phyloP scores from a whole-genome alignment of 345 rosid species.

The Hirschfeldia incana region DNA sequence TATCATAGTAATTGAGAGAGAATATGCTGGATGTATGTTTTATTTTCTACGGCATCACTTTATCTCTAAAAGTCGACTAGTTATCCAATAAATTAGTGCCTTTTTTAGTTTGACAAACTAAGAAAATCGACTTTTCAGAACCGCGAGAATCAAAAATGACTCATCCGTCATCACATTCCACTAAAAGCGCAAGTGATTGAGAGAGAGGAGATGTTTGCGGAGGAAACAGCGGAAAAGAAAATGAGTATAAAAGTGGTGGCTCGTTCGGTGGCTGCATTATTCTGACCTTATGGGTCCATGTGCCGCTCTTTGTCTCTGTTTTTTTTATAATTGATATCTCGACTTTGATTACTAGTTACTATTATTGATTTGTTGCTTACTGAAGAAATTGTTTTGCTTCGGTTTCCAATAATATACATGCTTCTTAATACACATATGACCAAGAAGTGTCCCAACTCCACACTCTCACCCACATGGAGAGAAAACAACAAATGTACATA shows the following conservation, averaged over 20 bases:
- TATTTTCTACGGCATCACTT: neutral
- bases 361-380: neutral
- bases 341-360: neutral
- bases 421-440: slow-evolving; percentile 17
- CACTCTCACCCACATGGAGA: slow-evolving; percentile 35
- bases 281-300: slow-evolving; percentile 28
- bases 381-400: slow-evolving; percentile 12
- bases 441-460: neutral
- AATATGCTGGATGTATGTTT: neutral
- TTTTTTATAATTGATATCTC: neutral
- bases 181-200: slow-evolving; percentile 20
- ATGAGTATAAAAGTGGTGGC: slow-evolving; percentile 31
- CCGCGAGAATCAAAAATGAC: neutral
- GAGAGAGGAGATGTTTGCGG: slow-evolving; percentile 34
- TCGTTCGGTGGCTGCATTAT: slow-evolving; percentile 35
- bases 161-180: slow-evolving; percentile 5
- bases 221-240: slow-evolving; percentile 12
- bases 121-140: neutral
- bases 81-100: neutral
- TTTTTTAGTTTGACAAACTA: neutral
- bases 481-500: slow-evolving; percentile 12
- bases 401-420: neutral
- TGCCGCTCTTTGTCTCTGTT: slow-evolving; percentile 12
- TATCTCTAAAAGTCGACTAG: neutral
- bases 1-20: neutral